Evolutionary conservation across 164 flowering plant species (phyloP).

Genomic region (Vitis amurensis): DNA sequence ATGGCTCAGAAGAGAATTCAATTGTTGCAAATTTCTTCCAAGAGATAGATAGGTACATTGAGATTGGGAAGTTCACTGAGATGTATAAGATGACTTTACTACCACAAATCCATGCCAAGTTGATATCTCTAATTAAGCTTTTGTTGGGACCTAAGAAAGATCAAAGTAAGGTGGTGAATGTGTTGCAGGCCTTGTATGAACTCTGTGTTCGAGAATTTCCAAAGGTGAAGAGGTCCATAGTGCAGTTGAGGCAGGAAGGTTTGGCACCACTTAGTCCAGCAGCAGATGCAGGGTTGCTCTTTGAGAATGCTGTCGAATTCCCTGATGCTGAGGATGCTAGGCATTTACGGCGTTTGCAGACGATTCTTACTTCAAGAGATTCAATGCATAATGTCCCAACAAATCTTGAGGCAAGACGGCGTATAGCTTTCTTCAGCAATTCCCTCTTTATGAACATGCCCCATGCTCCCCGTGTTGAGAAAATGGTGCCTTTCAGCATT

Average conservation of each 20-base stretch:
- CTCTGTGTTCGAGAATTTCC: constrained; percentile 63
- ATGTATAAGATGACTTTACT: constrained; percentile 43
- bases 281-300: constrained; percentile 49
- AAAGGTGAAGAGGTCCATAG: constrained; percentile 43
- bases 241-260: constrained; percentile 53
- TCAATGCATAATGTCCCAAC: constrained; percentile 78
- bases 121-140: constrained; percentile 58
- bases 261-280: constrained; percentile 42
- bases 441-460: constrained; percentile 98
- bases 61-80: constrained; percentile 48
- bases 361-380: constrained; percentile 76
- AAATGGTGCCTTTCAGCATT: constrained; percentile 90
- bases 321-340: constrained; percentile 55
- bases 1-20: constrained; percentile 56
- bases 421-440: constrained; percentile 90
- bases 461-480: constrained; percentile 86
- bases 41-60: constrained; percentile 57
- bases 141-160: constrained; percentile 50
- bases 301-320: constrained; percentile 70
- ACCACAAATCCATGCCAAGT: constrained; percentile 53
- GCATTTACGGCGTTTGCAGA: constrained; percentile 67
- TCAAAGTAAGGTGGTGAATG: constrained; percentile 45
- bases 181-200: constrained; percentile 83
- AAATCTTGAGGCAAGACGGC: constrained; percentile 80
- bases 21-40: constrained; percentile 54